These are phyloP conservation scores for Rosa multiflora DNA, from an alignment of 306 rosid species.

Conservation along the genomic window DNA sequence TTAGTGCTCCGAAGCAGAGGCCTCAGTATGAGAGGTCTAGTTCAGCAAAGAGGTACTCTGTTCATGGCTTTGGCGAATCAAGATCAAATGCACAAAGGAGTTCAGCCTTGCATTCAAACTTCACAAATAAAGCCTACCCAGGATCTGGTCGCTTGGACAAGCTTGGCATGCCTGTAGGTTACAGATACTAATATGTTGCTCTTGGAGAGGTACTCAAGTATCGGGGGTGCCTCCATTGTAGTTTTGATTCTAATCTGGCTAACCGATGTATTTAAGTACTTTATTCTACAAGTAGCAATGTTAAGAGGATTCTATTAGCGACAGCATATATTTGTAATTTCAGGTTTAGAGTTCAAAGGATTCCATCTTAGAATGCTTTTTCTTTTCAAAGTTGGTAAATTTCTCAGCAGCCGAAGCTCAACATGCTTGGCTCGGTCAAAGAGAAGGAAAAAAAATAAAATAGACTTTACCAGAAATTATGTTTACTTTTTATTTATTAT, in stretches of 20 bases:
- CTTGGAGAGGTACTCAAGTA: background rate
- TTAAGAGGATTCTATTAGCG: background rate
- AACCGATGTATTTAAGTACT: slow-evolving; percentile 24
- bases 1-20: slow-evolving; percentile 79
- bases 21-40: slow-evolving; percentile 55
- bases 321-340: background rate
- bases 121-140: slow-evolving; percentile 61
- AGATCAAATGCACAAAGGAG: slow-evolving; percentile 36
- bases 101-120: slow-evolving; percentile 54
- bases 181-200: slow-evolving; percentile 35
- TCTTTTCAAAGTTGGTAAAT: background rate
- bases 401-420: background rate
- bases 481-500: background rate
- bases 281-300: background rate
- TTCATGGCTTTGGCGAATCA: slow-evolving; percentile 39
- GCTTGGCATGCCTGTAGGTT: slow-evolving; percentile 77
- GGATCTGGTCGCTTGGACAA: slow-evolving; percentile 93
- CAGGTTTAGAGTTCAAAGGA: background rate
- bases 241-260: slow-evolving; percentile 33
- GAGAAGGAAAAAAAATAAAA: no score
- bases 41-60: slow-evolving; percentile 55
- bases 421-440: background rate
- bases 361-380: background rate
- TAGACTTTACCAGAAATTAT: background rate
- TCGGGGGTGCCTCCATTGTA: background rate